Evolutionary conservation across 805 yeast species (phyloP), one percentile per base, ranked within the genome.

Genomic region (Wickerhamomyces strasburgensis): DNA sequence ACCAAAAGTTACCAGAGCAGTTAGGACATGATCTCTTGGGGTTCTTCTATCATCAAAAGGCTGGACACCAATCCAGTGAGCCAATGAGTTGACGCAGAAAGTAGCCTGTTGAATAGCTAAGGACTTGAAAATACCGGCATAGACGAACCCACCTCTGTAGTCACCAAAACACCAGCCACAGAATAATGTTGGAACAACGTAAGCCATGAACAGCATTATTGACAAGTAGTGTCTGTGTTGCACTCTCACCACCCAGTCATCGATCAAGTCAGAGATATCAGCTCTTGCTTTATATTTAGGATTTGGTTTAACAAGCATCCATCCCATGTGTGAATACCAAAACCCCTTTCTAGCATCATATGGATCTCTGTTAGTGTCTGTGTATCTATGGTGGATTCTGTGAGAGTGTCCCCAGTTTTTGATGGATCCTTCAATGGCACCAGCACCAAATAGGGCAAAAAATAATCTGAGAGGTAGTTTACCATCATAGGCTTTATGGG

Each of bases 351-450:
- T 74, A 14, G 94, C 93, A 57, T 84, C 93, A 56, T 84, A 84
- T 36, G 94, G 94, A 61, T 84, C 94, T 67, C 90, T 76, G 39
- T 60, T 56, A 18, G 93, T 84, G 62, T 84, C 94, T 5, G 93
- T 84, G 63, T 82, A 84, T 67, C 94, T 73, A 64, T 84, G 94
- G 61, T 84, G 94, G 39, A 84, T 72, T 73, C 94, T 75, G 64
- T 84, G 94, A 35, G 83, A 73, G 58, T 84, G 93, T 32, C 82
- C 76, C 94, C 94, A 84, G 93, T 93, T 84, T 61, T 84, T 84
- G 60, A 84, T 78, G 29, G 90, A 82, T 47, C 94, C 94, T 60
- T 84, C 88, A 33, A 84, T 78, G 38, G 88, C 77, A 29, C 88
- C 84, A 24, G 90, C 86, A 46, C 94, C 94, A 52, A 84, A 84